Evolutionary conservation across 1,284 basidiomycete species (phyloP), one percentile per base, ranked within the genome.

Genomic region (Flammula alnicola): DNA sequence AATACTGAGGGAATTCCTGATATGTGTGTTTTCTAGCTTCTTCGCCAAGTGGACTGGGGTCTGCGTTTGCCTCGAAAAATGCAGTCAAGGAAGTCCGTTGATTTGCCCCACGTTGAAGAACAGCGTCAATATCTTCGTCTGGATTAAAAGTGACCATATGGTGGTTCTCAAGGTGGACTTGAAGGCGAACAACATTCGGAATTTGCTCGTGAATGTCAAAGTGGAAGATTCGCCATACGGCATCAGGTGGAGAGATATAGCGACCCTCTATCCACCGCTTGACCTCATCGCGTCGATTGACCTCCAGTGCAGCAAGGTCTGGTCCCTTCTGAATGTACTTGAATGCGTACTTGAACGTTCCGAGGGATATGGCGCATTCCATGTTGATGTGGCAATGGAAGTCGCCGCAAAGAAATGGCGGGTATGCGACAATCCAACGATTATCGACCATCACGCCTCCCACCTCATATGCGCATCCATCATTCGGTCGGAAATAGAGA

Each of bases 301-400:
- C 38, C 43, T 70, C 56, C 4, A 76, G 35, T 3, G 69, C 64
- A 0, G 64, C 64, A 1, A 63, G 58, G 56, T 80, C 76, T 17
- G 55, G 45, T 0, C 79, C 78, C 53, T 80, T 80, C 51, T 74
- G 66, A 30, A 77, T 65, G 52, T 80, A 80, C 51, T 79, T 80
- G 62, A 70, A 68, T 4, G 71, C 49, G 50, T 79, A 80, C 52
- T 79, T 77, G 52, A 74, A 45, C 0, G 70, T 62, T 0, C 46
- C 50, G n/a, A 77, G 49, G 0, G 61, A 63, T 3, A 62, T 51
- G 1, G 60, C 63, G 38, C 69, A 66, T 40, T 75, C 68, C 1
- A 76, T 56, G 51, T 83, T 81, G 52, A 81, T 76, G 52, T 83
- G 79, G 48, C 77, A 78, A 16, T 70, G 33, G 37, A 67, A 76